phyloP scores from a whole-genome alignment of 495 filamentous ascomycete species.

The Aspergillus nanangensis region DNA sequence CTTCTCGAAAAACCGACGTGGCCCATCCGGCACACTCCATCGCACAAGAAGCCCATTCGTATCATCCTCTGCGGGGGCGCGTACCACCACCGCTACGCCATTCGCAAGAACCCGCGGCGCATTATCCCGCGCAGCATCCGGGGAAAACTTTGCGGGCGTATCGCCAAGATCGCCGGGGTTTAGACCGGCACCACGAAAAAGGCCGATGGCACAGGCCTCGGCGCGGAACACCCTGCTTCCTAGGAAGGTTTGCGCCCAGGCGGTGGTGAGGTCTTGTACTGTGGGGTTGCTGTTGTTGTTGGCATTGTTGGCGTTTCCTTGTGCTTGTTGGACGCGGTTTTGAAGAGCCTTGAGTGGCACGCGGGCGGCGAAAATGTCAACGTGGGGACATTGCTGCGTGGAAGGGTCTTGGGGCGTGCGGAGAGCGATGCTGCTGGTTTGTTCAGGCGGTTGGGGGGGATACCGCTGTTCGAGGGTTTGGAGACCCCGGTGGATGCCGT shows the following conservation, averaged over 20 bases:
- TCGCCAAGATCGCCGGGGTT: slow-evolving; percentile 18
- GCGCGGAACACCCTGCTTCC: slow-evolving; percentile 12
- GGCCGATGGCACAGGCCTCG: slow-evolving; percentile 19
- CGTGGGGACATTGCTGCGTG: slow-evolving; percentile 22
- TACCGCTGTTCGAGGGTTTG: slow-evolving; percentile 26
- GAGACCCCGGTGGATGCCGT: slow-evolving; percentile 21
- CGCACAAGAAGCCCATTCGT: slow-evolving; percentile 20
- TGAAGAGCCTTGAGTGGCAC: slow-evolving; percentile 18
- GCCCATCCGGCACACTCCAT: slow-evolving; percentile 18
- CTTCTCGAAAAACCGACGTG: slow-evolving; percentile 25
- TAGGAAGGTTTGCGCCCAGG: slow-evolving; percentile 26
- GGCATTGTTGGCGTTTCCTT: no score
- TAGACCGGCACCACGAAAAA: slow-evolving; percentile 9
- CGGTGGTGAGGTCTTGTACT: slow-evolving; percentile 14
- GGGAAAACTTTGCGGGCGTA: slow-evolving; percentile 8
- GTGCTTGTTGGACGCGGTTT: not conserved
- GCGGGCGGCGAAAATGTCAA: slow-evolving; percentile 28
- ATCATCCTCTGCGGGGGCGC: slow-evolving; percentile 3
- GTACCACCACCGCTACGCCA: slow-evolving; percentile 17
- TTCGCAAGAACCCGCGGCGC: slow-evolving; percentile 16
- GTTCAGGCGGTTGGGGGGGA: slow-evolving; percentile 13
- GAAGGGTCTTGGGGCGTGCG: slow-evolving; percentile 10
- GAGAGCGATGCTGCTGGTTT: slow-evolving; percentile 17
- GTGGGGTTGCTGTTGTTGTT: not conserved
- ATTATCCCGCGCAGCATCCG: not conserved